Conservation (phyloP, 768 basidiomycete species). For the Trametes gibbosa region DNA sequence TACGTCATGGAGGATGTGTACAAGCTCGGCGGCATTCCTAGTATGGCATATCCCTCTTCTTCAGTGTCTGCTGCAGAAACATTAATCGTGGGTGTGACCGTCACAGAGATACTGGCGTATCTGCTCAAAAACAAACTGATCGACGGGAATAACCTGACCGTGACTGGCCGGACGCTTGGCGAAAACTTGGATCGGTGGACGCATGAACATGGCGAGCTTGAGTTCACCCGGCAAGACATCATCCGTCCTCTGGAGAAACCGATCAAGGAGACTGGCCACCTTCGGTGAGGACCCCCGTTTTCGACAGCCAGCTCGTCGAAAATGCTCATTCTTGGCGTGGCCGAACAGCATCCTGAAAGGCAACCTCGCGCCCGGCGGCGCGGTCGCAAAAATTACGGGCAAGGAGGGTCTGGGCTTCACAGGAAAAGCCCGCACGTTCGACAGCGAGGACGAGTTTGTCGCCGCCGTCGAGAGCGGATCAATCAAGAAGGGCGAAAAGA, state of each 20-base stretch:
- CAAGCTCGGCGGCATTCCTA: slow-evolving; percentile 94
- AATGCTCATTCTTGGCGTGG: not conserved
- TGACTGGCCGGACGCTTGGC: slow-evolving; percentile 85
- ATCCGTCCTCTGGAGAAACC: slow-evolving; percentile 85
- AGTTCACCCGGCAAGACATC: slow-evolving; percentile 69
- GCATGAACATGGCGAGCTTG: slow-evolving; percentile 73
- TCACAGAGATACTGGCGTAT: slow-evolving; percentile 77
- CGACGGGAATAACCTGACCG: slow-evolving; percentile 87
- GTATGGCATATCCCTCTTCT: slow-evolving; percentile 44
- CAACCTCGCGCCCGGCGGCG: slow-evolving; percentile 91
- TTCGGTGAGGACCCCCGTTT: slow-evolving; percentile 53
- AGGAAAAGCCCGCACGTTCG: slow-evolving; percentile 91
- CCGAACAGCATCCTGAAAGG: slow-evolving; percentile 76
- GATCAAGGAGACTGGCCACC: slow-evolving; percentile 87
- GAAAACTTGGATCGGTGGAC: slow-evolving; percentile 93
- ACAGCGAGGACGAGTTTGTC: slow-evolving; percentile 85
- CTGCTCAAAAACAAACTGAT: slow-evolving; percentile 85
- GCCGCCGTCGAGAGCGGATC: slow-evolving; percentile 84
- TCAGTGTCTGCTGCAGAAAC: not conserved
- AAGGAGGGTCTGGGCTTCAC: slow-evolving; percentile 90
- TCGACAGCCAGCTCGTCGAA: not conserved
- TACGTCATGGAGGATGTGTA: slow-evolving; percentile 99
- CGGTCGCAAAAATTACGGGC: slow-evolving; percentile 96
- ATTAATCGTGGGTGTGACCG: not conserved
- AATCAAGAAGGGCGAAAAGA: slow-evolving; percentile 95